These are phyloP conservation scores for Trifolium dubium DNA, from an alignment of 306 rosid species.

Conservation along the genomic window DNA sequence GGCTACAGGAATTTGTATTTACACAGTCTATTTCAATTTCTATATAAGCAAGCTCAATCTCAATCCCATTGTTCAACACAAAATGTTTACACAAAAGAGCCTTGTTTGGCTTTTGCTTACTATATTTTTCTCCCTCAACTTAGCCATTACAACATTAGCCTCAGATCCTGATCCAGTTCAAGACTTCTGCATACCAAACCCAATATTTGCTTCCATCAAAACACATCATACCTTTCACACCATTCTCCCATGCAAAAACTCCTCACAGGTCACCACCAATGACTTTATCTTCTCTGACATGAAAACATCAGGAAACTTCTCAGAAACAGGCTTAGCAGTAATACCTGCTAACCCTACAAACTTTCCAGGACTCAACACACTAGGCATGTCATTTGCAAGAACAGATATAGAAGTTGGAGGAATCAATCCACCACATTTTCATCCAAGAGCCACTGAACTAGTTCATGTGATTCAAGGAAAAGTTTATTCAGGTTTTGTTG, in stretches of 20 bases:
- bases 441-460: constrained; percentile 87
- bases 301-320: constrained; percentile 65
- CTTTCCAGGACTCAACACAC: constrained; percentile 84
- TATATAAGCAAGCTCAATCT: constrained; percentile 53
- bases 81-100: constrained; percentile 52
- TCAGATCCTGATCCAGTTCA: constrained; percentile 95
- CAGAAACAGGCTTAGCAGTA: constrained; percentile 62
- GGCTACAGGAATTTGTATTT: no score
- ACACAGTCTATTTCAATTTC: constrained; percentile 27
- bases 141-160: constrained; percentile 47
- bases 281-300: constrained; percentile 74
- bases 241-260: constrained; percentile 75
- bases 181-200: constrained; percentile 86
- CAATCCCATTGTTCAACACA: constrained; percentile 19
- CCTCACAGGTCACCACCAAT: constrained; percentile 63
- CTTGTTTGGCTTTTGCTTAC: constrained; percentile 34
- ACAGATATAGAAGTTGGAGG: constrained; percentile 77
- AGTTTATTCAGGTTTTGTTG: constrained; percentile 85
- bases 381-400: constrained; percentile 82
- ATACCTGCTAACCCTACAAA: constrained; percentile 58
- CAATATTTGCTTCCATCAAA: constrained; percentile 47
- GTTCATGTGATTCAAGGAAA: constrained; percentile 69
- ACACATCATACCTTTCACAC: constrained; percentile 35
- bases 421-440: constrained; percentile 87
- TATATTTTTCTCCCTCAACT: constrained; percentile 40